Percentiles rank a stretch among this genome's conserved stretches.
phyloP scores from a whole-genome alignment of 2,329 filamentous ascomycete genomes.

The Epichloe elymi region DNA sequence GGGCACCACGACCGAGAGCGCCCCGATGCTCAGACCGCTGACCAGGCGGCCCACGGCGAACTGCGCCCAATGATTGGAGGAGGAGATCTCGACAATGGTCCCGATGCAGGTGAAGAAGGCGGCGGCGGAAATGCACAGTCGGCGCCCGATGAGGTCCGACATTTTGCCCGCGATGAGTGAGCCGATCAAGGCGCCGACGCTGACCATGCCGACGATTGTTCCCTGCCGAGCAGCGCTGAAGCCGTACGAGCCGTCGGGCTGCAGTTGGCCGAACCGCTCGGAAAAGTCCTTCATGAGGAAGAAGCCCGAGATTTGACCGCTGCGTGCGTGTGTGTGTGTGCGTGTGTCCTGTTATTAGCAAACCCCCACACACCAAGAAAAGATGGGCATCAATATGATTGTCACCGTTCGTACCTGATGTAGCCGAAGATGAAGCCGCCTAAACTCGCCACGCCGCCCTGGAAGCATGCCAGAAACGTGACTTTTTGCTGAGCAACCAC shows the following conservation, averaged over 20 bases:
- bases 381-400: too few species aligned
- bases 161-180: slow-evolving; percentile 45
- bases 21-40: slow-evolving; percentile 53
- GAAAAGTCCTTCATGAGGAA: slow-evolving; percentile 46
- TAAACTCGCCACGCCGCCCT: slow-evolving; percentile 39
- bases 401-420: slow-evolving; percentile 27
- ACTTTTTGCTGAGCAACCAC: slow-evolving; percentile 13
- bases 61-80: slow-evolving; percentile 44
- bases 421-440: slow-evolving; percentile 47
- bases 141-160: slow-evolving; percentile 48
- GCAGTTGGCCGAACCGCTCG: slow-evolving; percentile 35
- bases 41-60: slow-evolving; percentile 51
- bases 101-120: slow-evolving; percentile 51
- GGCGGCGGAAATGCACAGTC: slow-evolving; percentile 47
- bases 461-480: slow-evolving; percentile 30
- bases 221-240: slow-evolving; percentile 50
- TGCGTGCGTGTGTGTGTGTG: slow-evolving; percentile 16
- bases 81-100: slow-evolving; percentile 50
- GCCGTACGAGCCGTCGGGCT: slow-evolving; percentile 23
- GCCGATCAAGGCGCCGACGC: slow-evolving; percentile 45
- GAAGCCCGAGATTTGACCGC: slow-evolving; percentile 49
- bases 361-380: background rate
- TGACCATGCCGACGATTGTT: slow-evolving; percentile 47
- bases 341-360: background rate
- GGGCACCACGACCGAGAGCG: slow-evolving; percentile 49